Base-by-base conservation (phyloP, 2,329 filamentous ascomycete genomes). In the Penicillium vulpinum region DNA sequence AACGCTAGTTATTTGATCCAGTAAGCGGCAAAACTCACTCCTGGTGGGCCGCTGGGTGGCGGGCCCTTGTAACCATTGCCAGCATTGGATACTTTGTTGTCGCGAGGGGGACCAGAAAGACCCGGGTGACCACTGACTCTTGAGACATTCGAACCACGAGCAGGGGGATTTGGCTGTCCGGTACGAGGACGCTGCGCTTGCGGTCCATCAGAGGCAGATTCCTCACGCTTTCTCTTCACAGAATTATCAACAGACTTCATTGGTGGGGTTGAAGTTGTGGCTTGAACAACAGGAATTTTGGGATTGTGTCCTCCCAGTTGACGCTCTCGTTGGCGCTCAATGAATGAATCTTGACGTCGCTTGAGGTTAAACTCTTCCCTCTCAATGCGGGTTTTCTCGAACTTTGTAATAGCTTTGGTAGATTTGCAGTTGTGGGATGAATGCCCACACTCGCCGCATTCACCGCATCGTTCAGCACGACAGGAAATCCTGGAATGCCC, bases 401-500 rank as follows among this genome's bases (percentile, higher is more conserved):
- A 64, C 54, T 72, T 75, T 21, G 71, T 63, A n/a, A 81, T 64
- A 35, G 63, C 41, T 22, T 65, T 69, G 1, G 65, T 64, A 21
- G 70, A 67, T 33, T 41, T 72, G 63, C 79, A 81, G 10, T 54
- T 60, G 31, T 59, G 59, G 21, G 70, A 57, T 26, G 56, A 36
- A 64, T 81, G 79, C 4, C 78, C 79, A 44, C 77, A 67, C 50
- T 71, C 65, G 21, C 79, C 78, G 59, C 79, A 81, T 51, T 73
- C 68, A 21, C 72, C 36, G 54, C 79, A 81, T 40, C 78, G 73
- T 46, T 73, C 69, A 24, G 69, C 71, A n/a, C 62, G 68, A 60
- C 79, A 81, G 51, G 65, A 54, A 10, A 56, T 54, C 36, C 70
- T 74, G 5, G 60, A 71, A 59, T 81, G 79, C 8, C 74, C 74